Percentiles rank a stretch among this genome's conserved stretches.
phyloP scores from a whole-genome alignment of 768 basidiomycete species.

The Lactarius deliciosus region DNA sequence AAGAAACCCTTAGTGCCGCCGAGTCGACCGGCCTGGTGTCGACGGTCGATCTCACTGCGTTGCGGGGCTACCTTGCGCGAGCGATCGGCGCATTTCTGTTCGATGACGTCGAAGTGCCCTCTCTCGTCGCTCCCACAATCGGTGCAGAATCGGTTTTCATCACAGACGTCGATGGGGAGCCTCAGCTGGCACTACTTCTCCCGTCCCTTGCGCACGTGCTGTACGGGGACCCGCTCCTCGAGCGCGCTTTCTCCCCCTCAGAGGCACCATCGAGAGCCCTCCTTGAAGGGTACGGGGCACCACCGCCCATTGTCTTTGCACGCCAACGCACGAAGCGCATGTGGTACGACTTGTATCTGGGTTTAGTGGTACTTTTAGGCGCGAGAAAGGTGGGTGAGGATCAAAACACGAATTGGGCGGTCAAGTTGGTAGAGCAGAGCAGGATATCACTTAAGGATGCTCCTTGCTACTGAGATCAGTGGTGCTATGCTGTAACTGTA shows the following conservation, averaged over 20 bases:
- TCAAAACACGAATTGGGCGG: slow-evolving; percentile 43
- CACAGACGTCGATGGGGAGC: slow-evolving; percentile 33
- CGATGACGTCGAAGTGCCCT: slow-evolving; percentile 72
- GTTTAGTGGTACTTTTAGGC: slow-evolving; percentile 49
- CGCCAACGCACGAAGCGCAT: slow-evolving; percentile 73
- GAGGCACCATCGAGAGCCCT: slow-evolving; percentile 40
- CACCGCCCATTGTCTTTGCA: slow-evolving; percentile 51
- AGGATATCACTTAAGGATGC: slow-evolving; percentile 49
- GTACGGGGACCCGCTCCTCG: slow-evolving; percentile 78
- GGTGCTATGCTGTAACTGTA: background rate
- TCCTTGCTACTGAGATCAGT: slow-evolving; percentile 46
- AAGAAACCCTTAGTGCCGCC: slow-evolving; percentile 51
- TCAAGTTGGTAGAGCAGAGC: slow-evolving; percentile 34
- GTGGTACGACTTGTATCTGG: slow-evolving; percentile 74
- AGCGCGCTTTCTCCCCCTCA: slow-evolving; percentile 54
- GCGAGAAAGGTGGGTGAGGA: slow-evolving; percentile 36
- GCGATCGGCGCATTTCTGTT: slow-evolving; percentile 77
- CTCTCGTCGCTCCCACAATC: slow-evolving; percentile 62
- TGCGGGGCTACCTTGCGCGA: slow-evolving; percentile 55
- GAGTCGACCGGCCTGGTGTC: slow-evolving; percentile 34
- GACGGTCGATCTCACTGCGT: slow-evolving; percentile 41
- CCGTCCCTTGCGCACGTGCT: slow-evolving; percentile 48
- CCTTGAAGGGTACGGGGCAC: slow-evolving; percentile 59
- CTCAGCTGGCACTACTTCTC: slow-evolving; percentile 44
- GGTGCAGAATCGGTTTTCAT: slow-evolving; percentile 59